These are phyloP conservation scores for Arctium minus DNA, from an alignment of 129 eudicot genomes.

Conservation along the genomic window DNA sequence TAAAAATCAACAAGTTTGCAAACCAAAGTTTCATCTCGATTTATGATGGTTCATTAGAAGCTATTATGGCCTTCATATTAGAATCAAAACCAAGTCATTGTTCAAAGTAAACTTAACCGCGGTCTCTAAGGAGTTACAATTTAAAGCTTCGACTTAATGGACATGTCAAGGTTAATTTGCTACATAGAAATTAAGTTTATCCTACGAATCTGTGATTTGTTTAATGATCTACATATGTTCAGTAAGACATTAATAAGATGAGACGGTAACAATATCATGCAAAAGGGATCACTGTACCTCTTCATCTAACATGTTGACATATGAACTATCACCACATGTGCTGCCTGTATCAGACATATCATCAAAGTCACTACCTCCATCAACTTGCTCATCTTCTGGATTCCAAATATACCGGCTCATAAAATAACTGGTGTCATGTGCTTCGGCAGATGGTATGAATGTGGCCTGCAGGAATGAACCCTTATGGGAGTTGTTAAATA, in stretches of 20 bases:
- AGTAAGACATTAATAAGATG: background rate
- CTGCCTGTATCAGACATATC: conserved; percentile 81
- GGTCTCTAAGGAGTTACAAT: background rate
- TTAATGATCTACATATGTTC: background rate
- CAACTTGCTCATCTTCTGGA: conserved; percentile 84
- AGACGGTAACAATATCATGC: background rate
- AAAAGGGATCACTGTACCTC: conserved; percentile 48
- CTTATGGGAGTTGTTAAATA: background rate
- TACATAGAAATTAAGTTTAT: background rate
- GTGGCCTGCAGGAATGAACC: conserved; percentile 52
- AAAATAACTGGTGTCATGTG: conserved; percentile 90
- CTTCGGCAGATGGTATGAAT: conserved; percentile 86
- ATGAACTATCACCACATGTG: conserved; percentile 71
- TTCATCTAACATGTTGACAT: conserved; percentile 72
- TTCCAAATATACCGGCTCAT: conserved; percentile 99
- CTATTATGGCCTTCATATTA: background rate
- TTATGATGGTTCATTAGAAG: background rate
- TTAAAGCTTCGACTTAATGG: background rate
- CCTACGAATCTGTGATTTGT: background rate
- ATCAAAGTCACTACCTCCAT: conserved; percentile 89
- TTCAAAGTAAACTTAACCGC: background rate
- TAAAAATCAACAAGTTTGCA: background rate
- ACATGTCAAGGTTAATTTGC: background rate
- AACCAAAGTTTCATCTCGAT: background rate
- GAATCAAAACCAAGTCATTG: background rate